Conservation (phyloP, 163 green algal species). For the Chlamydomonas reinhardtii region DNA sequence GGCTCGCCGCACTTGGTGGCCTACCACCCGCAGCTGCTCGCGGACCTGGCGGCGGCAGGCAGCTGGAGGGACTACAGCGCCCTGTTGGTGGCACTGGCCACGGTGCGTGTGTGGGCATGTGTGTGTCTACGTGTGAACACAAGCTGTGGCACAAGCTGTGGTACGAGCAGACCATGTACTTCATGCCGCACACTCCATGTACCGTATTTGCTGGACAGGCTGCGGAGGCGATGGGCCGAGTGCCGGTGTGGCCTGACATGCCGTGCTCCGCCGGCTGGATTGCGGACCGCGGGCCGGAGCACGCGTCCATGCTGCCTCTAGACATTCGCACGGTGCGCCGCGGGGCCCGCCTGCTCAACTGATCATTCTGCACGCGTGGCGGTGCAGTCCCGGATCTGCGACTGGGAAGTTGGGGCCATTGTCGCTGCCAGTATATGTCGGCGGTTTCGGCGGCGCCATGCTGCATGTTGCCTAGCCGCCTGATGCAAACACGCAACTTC, state of each 20-base stretch:
- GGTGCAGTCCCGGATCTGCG: too few relatives aligned
- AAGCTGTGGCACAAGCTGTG: too few relatives aligned
- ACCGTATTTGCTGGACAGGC: neutral
- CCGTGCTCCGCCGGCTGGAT: slow-evolving; percentile 42
- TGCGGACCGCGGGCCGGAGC: neutral
- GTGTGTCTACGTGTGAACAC: neutral
- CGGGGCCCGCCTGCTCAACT: too few relatives aligned
- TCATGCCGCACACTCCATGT: neutral
- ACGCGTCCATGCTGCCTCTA: slow-evolving; percentile 7
- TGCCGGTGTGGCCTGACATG: slow-evolving; percentile 28
- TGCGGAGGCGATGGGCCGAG: neutral
- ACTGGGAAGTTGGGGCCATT: too few relatives aligned
- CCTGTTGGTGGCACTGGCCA: neutral
- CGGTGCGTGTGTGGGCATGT: neutral
- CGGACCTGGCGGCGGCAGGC: neutral
- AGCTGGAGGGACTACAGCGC: slow-evolving; percentile 4
- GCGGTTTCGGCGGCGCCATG: too few relatives aligned
- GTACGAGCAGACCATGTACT: too few relatives aligned
- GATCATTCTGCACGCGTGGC: too few relatives aligned
- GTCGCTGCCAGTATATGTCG: too few relatives aligned
- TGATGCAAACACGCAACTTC: too few relatives aligned
- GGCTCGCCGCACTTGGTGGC: slow-evolving; percentile 7
- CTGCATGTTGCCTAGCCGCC: too few relatives aligned
- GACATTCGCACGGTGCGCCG: slow-evolving; percentile 2
- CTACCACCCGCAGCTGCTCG: neutral